Evolutionary conservation across 1,284 basidiomycete genomes (phyloP), one percentile per base, ranked within the genome.

Genomic region (Trichosporon faecale): DNA sequence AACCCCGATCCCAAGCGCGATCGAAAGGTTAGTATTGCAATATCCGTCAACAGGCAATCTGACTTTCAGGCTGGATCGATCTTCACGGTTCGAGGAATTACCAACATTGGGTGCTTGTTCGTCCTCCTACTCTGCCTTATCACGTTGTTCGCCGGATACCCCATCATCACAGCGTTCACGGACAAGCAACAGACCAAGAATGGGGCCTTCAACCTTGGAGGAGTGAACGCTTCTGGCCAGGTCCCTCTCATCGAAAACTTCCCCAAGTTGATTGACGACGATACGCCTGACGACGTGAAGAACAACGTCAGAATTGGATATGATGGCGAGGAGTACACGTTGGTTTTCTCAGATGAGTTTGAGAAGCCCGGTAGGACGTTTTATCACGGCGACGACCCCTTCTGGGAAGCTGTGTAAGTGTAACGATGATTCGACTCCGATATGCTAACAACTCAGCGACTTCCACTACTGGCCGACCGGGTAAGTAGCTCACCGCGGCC

Each of bases 21-120:
- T 79, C 82, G 87, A 70, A 88, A 86, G 71, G 80, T 82, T 65
- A 66, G 77, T 73, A 3, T 12, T 23, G n/a, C n/a, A 31, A 33
- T 6, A 18, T 18, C 66, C 21, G 7, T n/a, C 27, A 0, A 57
- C 18, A n/a, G 8, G 8, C 27, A 86, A 69, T 82, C 84, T 65
- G 90, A 91, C 78, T 88, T 12, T 8, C 18, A 61, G 57, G 57
- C 57, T 2, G 88, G 90, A 4, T 86, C 85, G 65, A 85, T 93
- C 52, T 89, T 93, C 77, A 93, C 92, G 11, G 79, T 81, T 64
- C 87, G 92, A 78, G 92, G 92, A 25, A 73, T 93, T 6, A 83
- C 87, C 64, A 94, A 94, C 81, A 83, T 94, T 3, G 92, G 92
- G 12, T 93, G 91, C 80, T 84, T 94, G 12, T 69, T 89, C 23